Evolutionary conservation across 2,329 filamentous ascomycete species (phyloP).

Genomic region (Cercospora beticola): DNA sequence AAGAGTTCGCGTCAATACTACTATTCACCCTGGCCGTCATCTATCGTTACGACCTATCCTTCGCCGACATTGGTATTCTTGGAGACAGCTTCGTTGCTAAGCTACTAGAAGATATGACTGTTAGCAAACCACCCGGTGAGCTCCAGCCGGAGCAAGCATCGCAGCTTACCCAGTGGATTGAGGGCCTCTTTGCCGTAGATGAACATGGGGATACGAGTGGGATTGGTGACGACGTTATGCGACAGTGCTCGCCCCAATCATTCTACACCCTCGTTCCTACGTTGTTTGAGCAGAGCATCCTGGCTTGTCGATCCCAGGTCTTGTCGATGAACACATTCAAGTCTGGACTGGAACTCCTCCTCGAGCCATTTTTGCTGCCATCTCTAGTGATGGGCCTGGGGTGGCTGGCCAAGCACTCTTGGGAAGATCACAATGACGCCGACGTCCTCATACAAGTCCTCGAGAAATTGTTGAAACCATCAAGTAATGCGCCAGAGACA

Average conservation of each 20-base stretch:
- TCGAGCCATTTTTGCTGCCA: constrained; percentile 78
- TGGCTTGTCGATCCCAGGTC: constrained; percentile 65
- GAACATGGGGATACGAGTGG: constrained; percentile 56
- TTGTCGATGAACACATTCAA: constrained; percentile 70
- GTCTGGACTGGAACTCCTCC: constrained; percentile 74
- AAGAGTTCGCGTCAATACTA: constrained; percentile 77
- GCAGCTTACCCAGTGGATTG: constrained; percentile 72
- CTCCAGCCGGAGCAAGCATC: constrained; percentile 64
- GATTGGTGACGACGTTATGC: constrained; percentile 76
- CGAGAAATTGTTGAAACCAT: constrained; percentile 68
- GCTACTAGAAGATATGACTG: constrained; percentile 61
- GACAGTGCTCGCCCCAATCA: constrained; percentile 76
- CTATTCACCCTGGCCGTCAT: constrained; percentile 71
- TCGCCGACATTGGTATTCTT: constrained; percentile 62
- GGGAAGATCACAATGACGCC: constrained; percentile 62
- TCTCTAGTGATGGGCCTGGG: constrained; percentile 71
- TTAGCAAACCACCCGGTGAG: constrained; percentile 58
- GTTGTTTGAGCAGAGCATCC: constrained; percentile 71
- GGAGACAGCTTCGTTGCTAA: constrained; percentile 68
- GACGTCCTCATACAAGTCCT: constrained; percentile 70
- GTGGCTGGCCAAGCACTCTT: constrained; percentile 70
- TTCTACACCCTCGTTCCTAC: constrained; percentile 78
- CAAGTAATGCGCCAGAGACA: constrained; percentile 70
- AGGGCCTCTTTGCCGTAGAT: constrained; percentile 73
- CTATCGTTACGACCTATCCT: constrained; percentile 69